A percentile compares a stretch with the other conserved stretches of the same genome.
phyloP scores from a whole-genome alignment of 345 rosid genomes.

The Brassica carinata region DNA sequence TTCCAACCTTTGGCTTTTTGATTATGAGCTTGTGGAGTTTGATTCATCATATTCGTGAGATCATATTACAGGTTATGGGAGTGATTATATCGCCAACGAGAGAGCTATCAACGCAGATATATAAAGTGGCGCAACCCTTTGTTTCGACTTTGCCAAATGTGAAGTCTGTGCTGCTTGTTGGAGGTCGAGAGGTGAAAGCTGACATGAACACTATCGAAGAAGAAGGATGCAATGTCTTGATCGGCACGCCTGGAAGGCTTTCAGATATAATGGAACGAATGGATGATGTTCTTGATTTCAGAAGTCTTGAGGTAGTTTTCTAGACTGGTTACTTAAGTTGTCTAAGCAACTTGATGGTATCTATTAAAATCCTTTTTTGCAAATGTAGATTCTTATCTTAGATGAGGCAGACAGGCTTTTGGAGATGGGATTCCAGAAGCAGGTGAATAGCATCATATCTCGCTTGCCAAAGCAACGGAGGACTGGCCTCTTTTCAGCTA shows the following conservation, averaged over 20 bases:
- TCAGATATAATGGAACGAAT: background rate
- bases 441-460: conserved; percentile 68
- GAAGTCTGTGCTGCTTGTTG: background rate
- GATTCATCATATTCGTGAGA: background rate
- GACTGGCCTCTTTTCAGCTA: conserved; percentile 97
- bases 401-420: conserved; percentile 97
- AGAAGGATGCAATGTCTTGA: background rate
- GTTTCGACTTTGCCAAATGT: background rate
- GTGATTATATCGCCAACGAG: conserved; percentile 4
- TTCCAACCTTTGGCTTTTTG: too few relatives aligned
- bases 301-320: background rate
- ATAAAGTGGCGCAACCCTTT: background rate
- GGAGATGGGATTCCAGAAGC: conserved; percentile 95
- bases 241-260: background rate
- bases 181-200: background rate
- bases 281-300: background rate
- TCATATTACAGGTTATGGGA: background rate
- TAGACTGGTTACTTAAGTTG: background rate
- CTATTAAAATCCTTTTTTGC: conserved; percentile 7
- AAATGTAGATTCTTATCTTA: conserved; percentile 73
- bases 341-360: background rate
- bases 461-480: conserved; percentile 90
- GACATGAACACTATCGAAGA: background rate
- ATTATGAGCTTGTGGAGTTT: background rate
- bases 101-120: background rate